phyloP scores from a whole-genome alignment of 371 early-diverging fungal genomes.

The Coemansia linderi region DNA sequence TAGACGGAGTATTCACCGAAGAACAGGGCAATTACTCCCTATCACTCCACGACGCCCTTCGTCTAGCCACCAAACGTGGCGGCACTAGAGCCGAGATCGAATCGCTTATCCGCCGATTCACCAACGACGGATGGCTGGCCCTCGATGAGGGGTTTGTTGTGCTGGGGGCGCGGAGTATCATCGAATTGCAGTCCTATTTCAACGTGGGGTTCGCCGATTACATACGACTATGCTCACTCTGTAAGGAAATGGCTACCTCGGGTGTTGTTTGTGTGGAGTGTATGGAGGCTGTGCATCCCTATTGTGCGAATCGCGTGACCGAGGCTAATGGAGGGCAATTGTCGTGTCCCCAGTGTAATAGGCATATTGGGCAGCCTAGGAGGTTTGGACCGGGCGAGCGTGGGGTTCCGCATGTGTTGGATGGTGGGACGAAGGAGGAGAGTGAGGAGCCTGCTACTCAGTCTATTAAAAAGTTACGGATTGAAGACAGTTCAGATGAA shows the following conservation, averaged over 20 bases:
- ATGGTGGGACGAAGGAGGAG: not conserved
- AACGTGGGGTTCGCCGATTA: slow-evolving; percentile 28
- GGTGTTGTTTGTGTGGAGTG: slow-evolving; percentile 32
- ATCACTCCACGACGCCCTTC: slow-evolving; percentile 24
- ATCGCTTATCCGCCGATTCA: slow-evolving; percentile 15
- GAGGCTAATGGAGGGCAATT: not conserved
- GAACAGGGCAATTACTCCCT: slow-evolving; percentile 30
- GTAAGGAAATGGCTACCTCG: slow-evolving; percentile 38
- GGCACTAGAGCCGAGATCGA: slow-evolving; percentile 14
- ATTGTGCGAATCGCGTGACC: slow-evolving; percentile 21
- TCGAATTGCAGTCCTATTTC: slow-evolving; percentile 33
- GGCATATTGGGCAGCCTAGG: slow-evolving; percentile 7
- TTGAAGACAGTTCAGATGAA: not conserved
- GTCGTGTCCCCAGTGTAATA: slow-evolving; percentile 25
- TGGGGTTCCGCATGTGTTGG: slow-evolving; percentile 14
- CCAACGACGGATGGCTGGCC: slow-evolving; percentile 29
- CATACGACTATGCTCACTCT: slow-evolving; percentile 23
- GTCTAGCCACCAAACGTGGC: not conserved
- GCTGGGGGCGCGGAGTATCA: slow-evolving; percentile 23
- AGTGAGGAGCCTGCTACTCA: not conserved
- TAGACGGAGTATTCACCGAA: slow-evolving; percentile 30
- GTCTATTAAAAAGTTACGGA: not conserved
- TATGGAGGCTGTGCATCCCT: slow-evolving; percentile 29
- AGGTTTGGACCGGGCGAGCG: slow-evolving; percentile 24
- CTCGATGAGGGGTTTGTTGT: slow-evolving; percentile 13